Conservation (phyloP, 2,329 filamentous ascomycete species). For the Aureobasidium sp. region DNA sequence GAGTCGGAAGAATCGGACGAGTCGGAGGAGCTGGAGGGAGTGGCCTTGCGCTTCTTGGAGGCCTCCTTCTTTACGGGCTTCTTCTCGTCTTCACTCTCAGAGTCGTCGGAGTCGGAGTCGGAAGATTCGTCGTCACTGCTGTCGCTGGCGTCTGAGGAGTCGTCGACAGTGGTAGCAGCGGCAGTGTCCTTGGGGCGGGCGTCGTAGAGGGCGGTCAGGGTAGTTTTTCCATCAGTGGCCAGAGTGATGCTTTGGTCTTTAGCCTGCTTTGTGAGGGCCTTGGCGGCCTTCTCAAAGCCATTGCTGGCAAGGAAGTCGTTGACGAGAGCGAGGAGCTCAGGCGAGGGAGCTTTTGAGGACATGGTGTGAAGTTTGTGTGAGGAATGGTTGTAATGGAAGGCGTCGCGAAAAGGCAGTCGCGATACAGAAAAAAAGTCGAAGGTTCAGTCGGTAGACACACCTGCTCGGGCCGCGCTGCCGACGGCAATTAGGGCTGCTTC, state of each 20-base stretch:
- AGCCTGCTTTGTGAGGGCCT: conserved; percentile 27
- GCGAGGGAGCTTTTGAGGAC: conserved; percentile 5
- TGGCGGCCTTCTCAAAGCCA: conserved; percentile 27
- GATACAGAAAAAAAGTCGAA: conserved; percentile 2
- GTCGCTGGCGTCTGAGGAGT: conserved; percentile 17
- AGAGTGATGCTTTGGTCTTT: conserved; percentile 25
- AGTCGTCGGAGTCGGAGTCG: conserved; percentile 17
- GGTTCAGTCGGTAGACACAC: conserved; percentile 4
- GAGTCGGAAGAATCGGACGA: background rate
- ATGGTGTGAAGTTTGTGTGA: background rate
- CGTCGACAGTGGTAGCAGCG: conserved; percentile 17
- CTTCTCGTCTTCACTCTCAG: conserved; percentile 17
- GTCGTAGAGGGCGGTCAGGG: conserved; percentile 23
- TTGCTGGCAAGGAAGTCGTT: conserved; percentile 26
- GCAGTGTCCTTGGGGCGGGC: conserved; percentile 21
- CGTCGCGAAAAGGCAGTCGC: conserved; percentile 8
- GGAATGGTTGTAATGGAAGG: background rate
- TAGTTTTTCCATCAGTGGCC: conserved; percentile 19
- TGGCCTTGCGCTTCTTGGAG: conserved; percentile 16
- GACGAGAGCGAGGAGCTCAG: conserved; percentile 17
- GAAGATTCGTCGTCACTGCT: conserved; percentile 15
- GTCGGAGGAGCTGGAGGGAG: conserved; percentile 3
- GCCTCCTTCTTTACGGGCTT: conserved; percentile 14
- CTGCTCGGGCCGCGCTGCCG: conserved; percentile 8
- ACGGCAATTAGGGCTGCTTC: background rate